A percentile compares a stretch with the other conserved stretches of the same genome.
Conservation (phyloP, 805 yeast genomes). For the Kluyveromyces siamensis region DNA sequence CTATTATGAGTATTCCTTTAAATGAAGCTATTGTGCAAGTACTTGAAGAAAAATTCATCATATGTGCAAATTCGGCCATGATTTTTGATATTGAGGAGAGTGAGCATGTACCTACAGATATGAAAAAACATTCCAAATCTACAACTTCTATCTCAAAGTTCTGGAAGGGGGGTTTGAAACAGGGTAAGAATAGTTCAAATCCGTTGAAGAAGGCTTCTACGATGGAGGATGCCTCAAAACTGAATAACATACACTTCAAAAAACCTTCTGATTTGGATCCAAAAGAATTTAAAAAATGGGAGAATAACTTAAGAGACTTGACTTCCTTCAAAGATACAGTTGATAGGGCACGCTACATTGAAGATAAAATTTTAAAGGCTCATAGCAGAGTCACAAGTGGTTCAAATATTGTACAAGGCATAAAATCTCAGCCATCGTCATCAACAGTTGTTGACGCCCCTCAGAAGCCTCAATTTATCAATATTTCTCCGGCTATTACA, state of each 20-base stretch:
- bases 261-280: constrained; percentile 23
- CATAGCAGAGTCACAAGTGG: constrained; percentile 7
- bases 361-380: constrained; percentile 25
- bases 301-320: constrained; percentile 44
- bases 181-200: constrained; percentile 1
- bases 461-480: constrained; percentile 21
- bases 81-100: constrained; percentile 11
- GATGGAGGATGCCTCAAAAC: constrained; percentile 9
- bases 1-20: constrained; percentile 34
- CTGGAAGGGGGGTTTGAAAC: constrained; percentile 11
- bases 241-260: constrained; percentile 23
- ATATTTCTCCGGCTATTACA: constrained; percentile 9
- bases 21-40: constrained; percentile 28
- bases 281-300: constrained; percentile 44
- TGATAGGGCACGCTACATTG: constrained; percentile 42
- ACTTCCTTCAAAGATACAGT: constrained; percentile 38
- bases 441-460: background rate
- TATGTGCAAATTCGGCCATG: constrained; percentile 28
- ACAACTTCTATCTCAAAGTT: constrained; percentile 13
- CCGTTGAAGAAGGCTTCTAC: background rate
- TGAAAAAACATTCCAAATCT: constrained; percentile 13
- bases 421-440: constrained; percentile 3
- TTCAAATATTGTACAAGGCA: constrained; percentile 3
- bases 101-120: constrained; percentile 12
- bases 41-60: constrained; percentile 31